Conservation (phyloP, 495 filamentous ascomycete species). For the Cercophora newfieldiana region DNA sequence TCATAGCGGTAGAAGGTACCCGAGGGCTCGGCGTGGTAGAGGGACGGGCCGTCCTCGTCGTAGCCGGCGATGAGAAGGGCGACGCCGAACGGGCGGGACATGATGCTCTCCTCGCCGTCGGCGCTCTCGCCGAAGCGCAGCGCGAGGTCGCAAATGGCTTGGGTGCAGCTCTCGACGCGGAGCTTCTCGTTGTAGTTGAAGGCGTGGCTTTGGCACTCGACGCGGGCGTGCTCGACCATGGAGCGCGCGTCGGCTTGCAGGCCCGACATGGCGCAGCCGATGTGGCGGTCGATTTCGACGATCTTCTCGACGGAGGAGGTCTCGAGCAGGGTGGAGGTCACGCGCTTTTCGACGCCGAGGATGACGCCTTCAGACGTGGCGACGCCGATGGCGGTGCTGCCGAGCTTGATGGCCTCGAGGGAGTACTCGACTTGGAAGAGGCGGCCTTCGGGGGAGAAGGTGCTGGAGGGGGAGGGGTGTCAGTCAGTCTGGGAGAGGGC, state of each 20-base stretch:
- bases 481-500: neutral
- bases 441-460: constrained; percentile 99
- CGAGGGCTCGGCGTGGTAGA: constrained; percentile 97
- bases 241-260: constrained; percentile 94
- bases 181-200: constrained; percentile 97
- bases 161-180: constrained; percentile 94
- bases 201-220: constrained; percentile 92
- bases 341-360: constrained; percentile 97
- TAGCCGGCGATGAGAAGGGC: constrained; percentile 94
- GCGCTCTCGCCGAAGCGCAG: constrained; percentile 95
- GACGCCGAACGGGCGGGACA: constrained; percentile 95
- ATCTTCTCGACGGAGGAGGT: constrained; percentile 98
- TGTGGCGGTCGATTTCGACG: constrained; percentile 97
- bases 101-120: constrained; percentile 97
- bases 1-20: constrained; percentile 99
- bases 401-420: constrained; percentile 99
- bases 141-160: constrained; percentile 97
- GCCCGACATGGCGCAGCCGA: constrained; percentile 97
- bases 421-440: constrained; percentile 99
- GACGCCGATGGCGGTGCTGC: constrained; percentile 96
- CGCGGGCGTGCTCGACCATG: constrained; percentile 96
- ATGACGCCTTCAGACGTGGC: constrained; percentile 92
- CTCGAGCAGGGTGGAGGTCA: constrained; percentile 94
- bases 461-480: constrained; percentile 56
- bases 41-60: constrained; percentile 93